Base-by-base conservation (phyloP, 148 eudicot genomes). In the Tetragonia tetragonoides region DNA sequence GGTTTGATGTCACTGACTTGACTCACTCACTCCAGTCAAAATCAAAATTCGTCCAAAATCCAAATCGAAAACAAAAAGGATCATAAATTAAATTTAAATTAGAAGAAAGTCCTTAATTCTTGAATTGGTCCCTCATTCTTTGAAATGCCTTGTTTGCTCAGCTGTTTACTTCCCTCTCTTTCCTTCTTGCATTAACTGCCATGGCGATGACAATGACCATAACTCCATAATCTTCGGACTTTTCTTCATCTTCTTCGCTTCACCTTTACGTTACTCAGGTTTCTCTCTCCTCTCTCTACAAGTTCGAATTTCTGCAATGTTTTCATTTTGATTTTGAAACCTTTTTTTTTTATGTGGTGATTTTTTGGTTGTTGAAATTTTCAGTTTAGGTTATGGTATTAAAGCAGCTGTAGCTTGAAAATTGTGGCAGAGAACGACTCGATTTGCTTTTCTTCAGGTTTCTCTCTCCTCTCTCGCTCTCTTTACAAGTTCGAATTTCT, bases 181-280 rank as follows among this genome's bases (percentile, higher is more conserved):
- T 76, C 83, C 5, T 70, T 75, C 79, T 40, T 75, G 44, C 79
- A 75, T 80, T 80, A 44, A 74, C 63, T 72, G 40, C 65, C 23
- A 10, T 61, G 46, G 28, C 42, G 42, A 75, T n/a, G 37, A 63
- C 38, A 8, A 18, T 17, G 2, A 41, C 7, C 38, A 20, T 20
- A 53, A 17, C 34, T n/a, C 15, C 41, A 4, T n/a, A 28, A 28
- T 28, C 34, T 28, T 28, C 34, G 34, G 34, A 28, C 34, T 37
- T 7, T 11, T 53, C 63, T 38, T 49, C 46, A 5, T 51, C 66
- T 49, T 39, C 81, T 66, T 5, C 68, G 2, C 15, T 28, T 24
- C 60, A 24, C 49, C 12, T 4, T 44, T 16, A 10, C 46, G 18
- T 65, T 78, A 38, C 68, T 62, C 51, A 21, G 57, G 75, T 65